phyloP scores from a whole-genome alignment of 1,284 basidiomycete species.

The Sporisorium exsertum region DNA sequence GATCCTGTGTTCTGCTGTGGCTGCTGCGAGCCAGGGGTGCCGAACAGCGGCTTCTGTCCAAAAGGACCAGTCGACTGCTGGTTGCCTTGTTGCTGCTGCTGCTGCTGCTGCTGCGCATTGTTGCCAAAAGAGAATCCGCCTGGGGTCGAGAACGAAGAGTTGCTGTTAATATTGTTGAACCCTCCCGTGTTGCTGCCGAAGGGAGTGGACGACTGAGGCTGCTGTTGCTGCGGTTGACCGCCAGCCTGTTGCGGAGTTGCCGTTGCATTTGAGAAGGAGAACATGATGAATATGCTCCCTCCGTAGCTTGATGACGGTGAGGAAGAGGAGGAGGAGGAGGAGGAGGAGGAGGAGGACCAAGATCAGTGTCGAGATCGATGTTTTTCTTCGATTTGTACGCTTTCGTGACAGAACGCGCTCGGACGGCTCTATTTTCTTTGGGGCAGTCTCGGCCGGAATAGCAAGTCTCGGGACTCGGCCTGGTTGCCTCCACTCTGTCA shows the following conservation, averaged over 20 bases:
- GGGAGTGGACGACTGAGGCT: constrained; percentile 34
- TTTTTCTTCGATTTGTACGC: constrained; percentile 15
- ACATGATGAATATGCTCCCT: constrained; percentile 14
- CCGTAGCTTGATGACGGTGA: neutral
- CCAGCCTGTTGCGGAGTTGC: constrained; percentile 31
- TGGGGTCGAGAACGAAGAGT: constrained; percentile 21
- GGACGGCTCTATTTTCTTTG: constrained; percentile 5
- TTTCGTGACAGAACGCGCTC: constrained; percentile 15
- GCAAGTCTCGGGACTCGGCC: neutral
- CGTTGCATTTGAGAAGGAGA: constrained; percentile 37
- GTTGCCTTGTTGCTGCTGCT: constrained; percentile 25
- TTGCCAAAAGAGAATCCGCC: constrained; percentile 45
- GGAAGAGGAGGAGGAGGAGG: neutral
- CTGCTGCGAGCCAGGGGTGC: constrained; percentile 39
- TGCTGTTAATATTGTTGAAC: constrained; percentile 25
- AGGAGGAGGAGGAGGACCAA: too few species aligned
- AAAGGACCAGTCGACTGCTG: constrained; percentile 28
- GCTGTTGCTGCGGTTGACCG: constrained; percentile 30
- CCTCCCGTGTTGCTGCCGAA: constrained; percentile 30
- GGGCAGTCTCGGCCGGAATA: constrained; percentile 17
- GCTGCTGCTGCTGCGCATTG: constrained; percentile 24
- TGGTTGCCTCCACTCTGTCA: constrained; percentile 3
- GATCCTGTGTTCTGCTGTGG: constrained; percentile 29
- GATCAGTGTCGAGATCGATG: constrained; percentile 1
- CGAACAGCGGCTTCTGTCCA: constrained; percentile 52